Evolutionary conservation across 192 early-diverging fungal genomes (phyloP).

Genomic region (Entophlyctis luteolus): DNA sequence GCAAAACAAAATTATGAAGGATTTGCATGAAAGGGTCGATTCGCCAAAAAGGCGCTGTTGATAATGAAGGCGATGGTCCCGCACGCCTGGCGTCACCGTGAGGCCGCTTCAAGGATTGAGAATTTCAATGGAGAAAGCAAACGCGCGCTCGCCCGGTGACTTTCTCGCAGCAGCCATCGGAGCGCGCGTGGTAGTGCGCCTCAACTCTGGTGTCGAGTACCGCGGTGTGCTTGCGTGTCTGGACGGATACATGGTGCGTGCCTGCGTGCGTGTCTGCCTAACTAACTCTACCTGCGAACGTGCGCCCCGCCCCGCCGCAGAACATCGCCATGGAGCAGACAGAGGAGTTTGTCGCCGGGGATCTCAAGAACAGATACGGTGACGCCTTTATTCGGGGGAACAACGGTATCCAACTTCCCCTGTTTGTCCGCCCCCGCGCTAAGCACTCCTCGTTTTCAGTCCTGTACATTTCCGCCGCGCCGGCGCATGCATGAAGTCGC

Average conservation of each 20-base stretch:
- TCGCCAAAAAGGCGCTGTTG: too few species aligned
- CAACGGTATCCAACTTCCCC: conserved; percentile 67
- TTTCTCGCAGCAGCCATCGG: conserved; percentile 86
- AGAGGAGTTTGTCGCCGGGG: conserved; percentile 93
- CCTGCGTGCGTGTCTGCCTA: too few species aligned
- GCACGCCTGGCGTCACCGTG: too few species aligned
- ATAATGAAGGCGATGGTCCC: too few species aligned
- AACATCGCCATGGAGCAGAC: conserved; percentile 97
- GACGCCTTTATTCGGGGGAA: conserved; percentile 97
- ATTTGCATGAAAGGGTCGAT: not conserved
- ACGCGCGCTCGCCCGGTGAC: conserved; percentile 67
- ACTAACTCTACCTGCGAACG: not conserved
- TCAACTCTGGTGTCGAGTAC: conserved; percentile 96
- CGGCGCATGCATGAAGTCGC: too few species aligned
- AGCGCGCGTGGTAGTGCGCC: conserved; percentile 78
- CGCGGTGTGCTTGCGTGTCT: conserved; percentile 86
- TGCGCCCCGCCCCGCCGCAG: too few species aligned
- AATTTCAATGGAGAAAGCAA: not conserved
- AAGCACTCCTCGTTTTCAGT: too few species aligned
- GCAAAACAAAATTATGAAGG: not conserved
- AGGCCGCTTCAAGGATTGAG: too few species aligned
- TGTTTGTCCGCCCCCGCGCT: not conserved
- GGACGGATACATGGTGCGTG: conserved; percentile 71
- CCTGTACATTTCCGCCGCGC: too few species aligned
- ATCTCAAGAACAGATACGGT: conserved; percentile 86